Evolutionary conservation across 2,329 filamentous ascomycete species (phyloP).

Genomic region (Colletotrichum eremochloae): DNA sequence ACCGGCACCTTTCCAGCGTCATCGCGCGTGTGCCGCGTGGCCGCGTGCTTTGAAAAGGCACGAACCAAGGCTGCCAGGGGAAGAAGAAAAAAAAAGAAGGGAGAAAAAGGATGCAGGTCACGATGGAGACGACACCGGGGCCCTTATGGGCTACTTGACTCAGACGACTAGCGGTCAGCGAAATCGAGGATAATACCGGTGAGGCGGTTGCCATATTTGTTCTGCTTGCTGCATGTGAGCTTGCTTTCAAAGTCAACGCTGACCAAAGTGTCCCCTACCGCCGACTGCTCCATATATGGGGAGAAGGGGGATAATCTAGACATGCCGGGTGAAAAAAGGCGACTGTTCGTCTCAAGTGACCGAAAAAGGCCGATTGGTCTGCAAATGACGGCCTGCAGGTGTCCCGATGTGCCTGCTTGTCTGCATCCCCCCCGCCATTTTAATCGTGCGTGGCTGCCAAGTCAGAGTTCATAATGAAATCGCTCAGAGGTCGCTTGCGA

Average conservation of each 20-base stretch:
- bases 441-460: conserved; percentile 11
- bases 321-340: conserved; percentile 26
- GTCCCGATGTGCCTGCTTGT: neutral
- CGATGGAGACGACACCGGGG: conserved; percentile 16
- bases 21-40: neutral
- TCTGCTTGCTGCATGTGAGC: conserved; percentile 12
- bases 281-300: neutral
- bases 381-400: conserved; percentile 3
- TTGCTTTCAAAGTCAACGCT: conserved; percentile 5
- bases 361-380: conserved; percentile 22
- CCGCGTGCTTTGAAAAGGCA: neutral
- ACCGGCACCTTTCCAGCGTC: neutral
- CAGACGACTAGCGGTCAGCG: conserved; percentile 37
- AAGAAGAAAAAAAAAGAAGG: neutral
- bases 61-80: neutral
- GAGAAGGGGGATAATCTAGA: neutral
- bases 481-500: conserved; percentile 21
- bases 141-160: conserved; percentile 27
- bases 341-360: conserved; percentile 33
- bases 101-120: neutral
- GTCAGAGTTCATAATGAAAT: conserved; percentile 18
- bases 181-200: neutral
- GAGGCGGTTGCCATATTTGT: conserved; percentile 8
- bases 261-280: neutral
- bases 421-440: conserved; percentile 1